These are phyloP conservation scores for Centrapalus pauciflorus DNA, from an alignment of 129 eudicot genomes.

Conservation along the genomic window DNA sequence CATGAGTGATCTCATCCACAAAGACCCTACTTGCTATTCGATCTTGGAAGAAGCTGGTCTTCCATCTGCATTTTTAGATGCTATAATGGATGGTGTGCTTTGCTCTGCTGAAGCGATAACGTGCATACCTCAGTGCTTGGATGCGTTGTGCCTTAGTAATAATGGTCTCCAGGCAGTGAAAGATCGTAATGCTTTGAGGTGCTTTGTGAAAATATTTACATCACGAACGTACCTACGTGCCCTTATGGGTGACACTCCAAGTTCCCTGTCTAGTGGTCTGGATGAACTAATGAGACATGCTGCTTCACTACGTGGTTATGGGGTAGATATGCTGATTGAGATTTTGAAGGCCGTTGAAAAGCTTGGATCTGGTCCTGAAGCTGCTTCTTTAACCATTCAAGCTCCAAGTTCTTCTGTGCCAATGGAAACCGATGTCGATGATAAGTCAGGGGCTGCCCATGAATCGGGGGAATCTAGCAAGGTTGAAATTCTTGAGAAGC, in stretches of 20 bases:
- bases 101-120: conserved; percentile 96
- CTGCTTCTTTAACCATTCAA: conserved; percentile 36
- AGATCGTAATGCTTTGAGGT: conserved; percentile 88
- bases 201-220: conserved; percentile 94
- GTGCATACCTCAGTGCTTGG: conserved; percentile 98
- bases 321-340: conserved; percentile 91
- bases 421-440: conserved; percentile 81
- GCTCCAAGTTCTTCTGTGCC: conserved; percentile 57
- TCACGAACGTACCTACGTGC: conserved; percentile 68
- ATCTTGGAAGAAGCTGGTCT: conserved; percentile 88
- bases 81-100: conserved; percentile 89
- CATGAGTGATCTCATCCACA: conserved; percentile 97
- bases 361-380: conserved; percentile 66
- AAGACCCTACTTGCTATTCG: conserved; percentile 89
- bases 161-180: conserved; percentile 91
- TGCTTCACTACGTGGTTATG: conserved; percentile 80
- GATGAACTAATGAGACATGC: conserved; percentile 99
- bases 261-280: conserved; percentile 84
- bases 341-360: conserved; percentile 62
- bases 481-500: conserved; percentile 41
- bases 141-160: conserved; percentile 89
- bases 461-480: conserved; percentile 38
- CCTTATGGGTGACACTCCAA: conserved; percentile 77
- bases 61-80: conserved; percentile 93
- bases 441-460: conserved; percentile 20